Base-by-base conservation (phyloP, 768 basidiomycete genomes). In the Kwoniella europaea region DNA sequence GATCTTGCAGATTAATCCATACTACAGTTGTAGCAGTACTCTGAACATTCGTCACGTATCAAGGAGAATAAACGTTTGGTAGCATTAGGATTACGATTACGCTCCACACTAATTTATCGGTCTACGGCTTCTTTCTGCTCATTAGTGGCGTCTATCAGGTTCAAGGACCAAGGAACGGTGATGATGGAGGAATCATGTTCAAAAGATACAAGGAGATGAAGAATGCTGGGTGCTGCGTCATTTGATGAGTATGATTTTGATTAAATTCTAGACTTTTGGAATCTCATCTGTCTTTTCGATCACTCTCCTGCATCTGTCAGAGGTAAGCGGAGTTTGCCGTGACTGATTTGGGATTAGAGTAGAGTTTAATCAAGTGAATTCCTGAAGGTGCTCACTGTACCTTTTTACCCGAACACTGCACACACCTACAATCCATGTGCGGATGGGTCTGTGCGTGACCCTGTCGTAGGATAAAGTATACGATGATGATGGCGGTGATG, bases 101-200 rank as follows among this genome's bases (percentile, higher is more conserved):
- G 63, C 63, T 64, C 63, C 63, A 64, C 63, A 64, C 63, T 64
- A 64, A 64, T 29, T 58, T 27, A 54, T 29, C 12, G 46, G 42
- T 50, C 60, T 62, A 44, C 60, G 60, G 42, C 60, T 50, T 50
- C 35, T 35, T 35, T 6, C 35, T 35, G 35, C 35, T 46, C 27
- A 62, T 62, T 64, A 64, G 63, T 64, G 63, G 52, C 22, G 29
- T 64, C 53, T 27, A 54, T 53, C 46, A 64, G 63, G 63, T 64
- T 27, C 62, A 46, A 24, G 50, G 43, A 24, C 20, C 50, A 63
- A 24, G 24, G n/a, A 50, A 46, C 29, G 20, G 44, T 10, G 18
- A 50, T 44, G 22, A 50, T 9, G 46, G 27, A n/a, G 18, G 12
- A 29, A 29, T 29, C 46, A 16, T 59, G 57, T 18, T 59, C 27